Evolutionary conservation across 805 yeast genomes (phyloP).

Genomic region (Spathaspora sp.): DNA sequence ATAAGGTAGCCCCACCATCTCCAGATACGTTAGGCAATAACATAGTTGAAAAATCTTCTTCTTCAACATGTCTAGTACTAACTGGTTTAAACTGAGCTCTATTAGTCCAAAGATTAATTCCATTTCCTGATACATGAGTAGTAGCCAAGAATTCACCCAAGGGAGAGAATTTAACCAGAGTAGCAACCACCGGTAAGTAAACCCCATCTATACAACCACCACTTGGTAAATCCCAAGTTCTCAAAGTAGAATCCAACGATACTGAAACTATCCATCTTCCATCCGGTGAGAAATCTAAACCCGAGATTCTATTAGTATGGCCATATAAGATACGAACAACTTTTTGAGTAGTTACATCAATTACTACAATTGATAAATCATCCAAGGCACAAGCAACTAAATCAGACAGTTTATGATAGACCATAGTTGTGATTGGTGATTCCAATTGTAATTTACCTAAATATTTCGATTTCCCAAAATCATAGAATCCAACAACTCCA

Average conservation of each 20-base stretch:
- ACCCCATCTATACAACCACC: slow-evolving; percentile 97
- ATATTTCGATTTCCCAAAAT: slow-evolving; percentile 68
- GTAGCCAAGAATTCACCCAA: slow-evolving; percentile 90
- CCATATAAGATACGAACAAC: slow-evolving; percentile 87
- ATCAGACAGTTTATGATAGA: slow-evolving; percentile 79
- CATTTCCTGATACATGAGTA: slow-evolving; percentile 85
- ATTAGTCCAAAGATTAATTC: slow-evolving; percentile 90
- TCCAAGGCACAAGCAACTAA: slow-evolving; percentile 83
- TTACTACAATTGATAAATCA: slow-evolving; percentile 75
- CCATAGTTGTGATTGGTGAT: slow-evolving; percentile 74
- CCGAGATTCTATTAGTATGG: slow-evolving; percentile 82
- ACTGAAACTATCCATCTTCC: slow-evolving; percentile 93
- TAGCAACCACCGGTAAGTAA: slow-evolving; percentile 70
- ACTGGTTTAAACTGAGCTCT: slow-evolving; percentile 77
- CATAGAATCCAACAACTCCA: slow-evolving; percentile 83
- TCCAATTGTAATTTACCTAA: slow-evolving; percentile 65
- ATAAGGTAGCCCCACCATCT: slow-evolving; percentile 63
- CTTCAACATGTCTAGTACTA: slow-evolving; percentile 72
- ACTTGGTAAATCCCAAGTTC: slow-evolving; percentile 97
- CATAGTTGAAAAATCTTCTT: slow-evolving; percentile 62
- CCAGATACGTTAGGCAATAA: slow-evolving; percentile 76
- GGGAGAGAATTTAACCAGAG: slow-evolving; percentile 77
- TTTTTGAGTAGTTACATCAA: slow-evolving; percentile 77
- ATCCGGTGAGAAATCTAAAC: slow-evolving; percentile 87
- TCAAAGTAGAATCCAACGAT: slow-evolving; percentile 77